phyloP scores from a whole-genome alignment of 129 eudicot genomes.

The Mikania micrantha region DNA sequence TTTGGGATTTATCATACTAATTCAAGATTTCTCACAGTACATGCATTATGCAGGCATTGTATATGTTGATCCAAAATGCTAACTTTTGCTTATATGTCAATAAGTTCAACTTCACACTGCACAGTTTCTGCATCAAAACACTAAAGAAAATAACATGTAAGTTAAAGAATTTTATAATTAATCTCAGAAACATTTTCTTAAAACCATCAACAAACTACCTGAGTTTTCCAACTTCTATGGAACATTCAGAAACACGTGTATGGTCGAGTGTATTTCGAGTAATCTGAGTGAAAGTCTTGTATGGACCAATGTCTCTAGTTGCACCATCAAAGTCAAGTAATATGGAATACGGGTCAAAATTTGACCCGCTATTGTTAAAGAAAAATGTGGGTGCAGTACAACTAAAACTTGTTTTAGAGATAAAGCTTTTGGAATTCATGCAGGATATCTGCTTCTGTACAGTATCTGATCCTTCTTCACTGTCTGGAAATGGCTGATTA shows the following conservation, averaged over 20 bases:
- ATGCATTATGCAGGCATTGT: constrained; percentile 94
- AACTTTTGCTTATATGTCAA: constrained; percentile 82
- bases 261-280: constrained; percentile 51
- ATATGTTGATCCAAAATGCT: constrained; percentile 95
- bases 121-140: constrained; percentile 63
- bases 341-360: constrained; percentile 56
- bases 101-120: constrained; percentile 48
- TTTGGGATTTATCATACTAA: background rate
- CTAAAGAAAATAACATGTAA: constrained; percentile 30
- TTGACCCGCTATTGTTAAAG: constrained; percentile 27
- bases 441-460: constrained; percentile 43
- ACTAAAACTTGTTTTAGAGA: constrained; percentile 52
- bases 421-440: constrained; percentile 63
- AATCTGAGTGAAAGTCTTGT: constrained; percentile 69
- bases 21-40: constrained; percentile 60
- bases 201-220: constrained; percentile 37
- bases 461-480: constrained; percentile 39
- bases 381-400: constrained; percentile 44
- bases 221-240: constrained; percentile 49
- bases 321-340: constrained; percentile 42
- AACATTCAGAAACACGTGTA: constrained; percentile 51
- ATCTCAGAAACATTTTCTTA: background rate
- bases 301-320: constrained; percentile 61
- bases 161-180: background rate
- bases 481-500: constrained; percentile 39